Percentiles rank a stretch among this genome's conserved stretches.
phyloP scores from a whole-genome alignment of 1,284 basidiomycete species.

The Ceratobasidium sp. region DNA sequence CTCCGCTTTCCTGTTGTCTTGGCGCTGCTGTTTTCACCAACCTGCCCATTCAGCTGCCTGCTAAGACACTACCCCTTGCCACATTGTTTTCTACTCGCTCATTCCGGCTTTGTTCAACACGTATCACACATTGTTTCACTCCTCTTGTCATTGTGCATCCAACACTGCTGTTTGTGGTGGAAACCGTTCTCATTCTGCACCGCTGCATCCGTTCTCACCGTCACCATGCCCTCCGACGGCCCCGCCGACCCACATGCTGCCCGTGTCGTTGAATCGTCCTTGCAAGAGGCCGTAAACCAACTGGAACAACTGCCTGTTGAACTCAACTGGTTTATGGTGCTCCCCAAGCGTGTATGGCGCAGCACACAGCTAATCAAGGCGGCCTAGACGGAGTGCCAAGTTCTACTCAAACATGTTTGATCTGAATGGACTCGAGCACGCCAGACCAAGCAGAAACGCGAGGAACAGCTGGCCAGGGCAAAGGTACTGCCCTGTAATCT shows the following conservation, averaged over 20 bases:
- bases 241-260: conserved; percentile 9
- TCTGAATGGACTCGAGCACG: background rate
- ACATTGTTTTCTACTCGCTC: no score
- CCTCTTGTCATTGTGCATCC: background rate
- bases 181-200: background rate
- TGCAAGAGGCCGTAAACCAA: background rate
- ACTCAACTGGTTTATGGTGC: background rate
- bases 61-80: no score
- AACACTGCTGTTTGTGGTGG: background rate
- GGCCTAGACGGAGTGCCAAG: background rate
- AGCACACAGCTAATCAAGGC: background rate
- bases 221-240: background rate
- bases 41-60: no score
- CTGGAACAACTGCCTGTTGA: background rate
- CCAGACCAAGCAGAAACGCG: background rate
- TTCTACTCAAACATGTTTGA: background rate
- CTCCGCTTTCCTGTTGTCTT: no score
- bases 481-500: background rate
- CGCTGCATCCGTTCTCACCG: background rate
- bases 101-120: no score
- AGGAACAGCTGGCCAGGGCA: background rate
- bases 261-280: background rate
- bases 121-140: no score
- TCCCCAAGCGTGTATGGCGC: conserved; percentile 8
- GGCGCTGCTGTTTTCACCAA: no score